A percentile compares a stretch with the other conserved stretches of the same genome.
Evolutionary conservation across 306 rosid genomes (phyloP).

Genomic region (Lathyrus sativus): DNA sequence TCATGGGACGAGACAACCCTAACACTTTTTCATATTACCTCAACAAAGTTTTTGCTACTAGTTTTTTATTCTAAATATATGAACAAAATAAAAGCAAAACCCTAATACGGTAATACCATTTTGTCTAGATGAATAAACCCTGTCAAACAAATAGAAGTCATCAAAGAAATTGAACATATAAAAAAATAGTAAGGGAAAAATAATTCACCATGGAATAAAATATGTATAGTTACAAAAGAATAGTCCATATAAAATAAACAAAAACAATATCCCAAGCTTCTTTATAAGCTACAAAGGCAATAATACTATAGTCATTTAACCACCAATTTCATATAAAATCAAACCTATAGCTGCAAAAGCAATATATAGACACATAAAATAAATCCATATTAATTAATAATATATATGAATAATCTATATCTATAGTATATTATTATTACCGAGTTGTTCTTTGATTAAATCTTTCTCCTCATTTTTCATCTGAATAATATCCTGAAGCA

Average conservation of each 20-base stretch:
- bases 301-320: slow-evolving; percentile 21
- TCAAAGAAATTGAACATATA: background rate
- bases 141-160: background rate
- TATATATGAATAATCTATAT: background rate
- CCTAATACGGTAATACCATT: background rate
- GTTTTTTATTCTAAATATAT: background rate
- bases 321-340: slow-evolving; percentile 26
- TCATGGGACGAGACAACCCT: slow-evolving; percentile 38
- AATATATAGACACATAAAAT: background rate
- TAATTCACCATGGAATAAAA: slow-evolving; percentile 27
- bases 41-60: background rate
- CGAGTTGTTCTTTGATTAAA: slow-evolving; percentile 26
- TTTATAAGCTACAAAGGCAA: slow-evolving; percentile 18
- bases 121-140: slow-evolving; percentile 7
- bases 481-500: slow-evolving; percentile 74
- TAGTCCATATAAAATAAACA: slow-evolving; percentile 23
- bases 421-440: background rate
- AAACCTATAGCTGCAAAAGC: slow-evolving; percentile 1
- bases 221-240: slow-evolving; percentile 47
- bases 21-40: background rate
- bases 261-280: slow-evolving; percentile 27
- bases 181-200: background rate
- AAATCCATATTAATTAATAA: background rate
- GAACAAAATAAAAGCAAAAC: slow-evolving; percentile 4
- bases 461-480: slow-evolving; percentile 49